These are phyloP conservation scores for Caloboletus inedulis DNA, from an alignment of 1,284 basidiomycete genomes.

Conservation along the genomic window DNA sequence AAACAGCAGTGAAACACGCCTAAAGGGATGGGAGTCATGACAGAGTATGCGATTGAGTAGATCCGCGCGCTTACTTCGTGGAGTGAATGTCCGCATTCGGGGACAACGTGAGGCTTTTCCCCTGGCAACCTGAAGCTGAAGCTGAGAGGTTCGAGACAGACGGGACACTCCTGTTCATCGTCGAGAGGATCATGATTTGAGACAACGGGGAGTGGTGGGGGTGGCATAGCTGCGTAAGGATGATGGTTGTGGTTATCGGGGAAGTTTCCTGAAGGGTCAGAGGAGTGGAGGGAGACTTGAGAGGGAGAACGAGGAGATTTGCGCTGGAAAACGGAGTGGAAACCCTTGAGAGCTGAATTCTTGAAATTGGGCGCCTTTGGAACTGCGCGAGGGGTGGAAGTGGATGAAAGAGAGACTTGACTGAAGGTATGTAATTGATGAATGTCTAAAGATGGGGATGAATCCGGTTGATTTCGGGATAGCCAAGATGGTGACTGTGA, in stretches of 20 bases:
- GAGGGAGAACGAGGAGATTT: constrained; percentile 33
- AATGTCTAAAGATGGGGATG: constrained; percentile 20
- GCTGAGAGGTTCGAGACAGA: constrained; percentile 86
- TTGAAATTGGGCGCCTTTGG: constrained; percentile 35
- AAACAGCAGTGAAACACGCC: constrained; percentile 95
- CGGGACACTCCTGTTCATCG: constrained; percentile 84
- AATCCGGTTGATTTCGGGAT: constrained; percentile 18
- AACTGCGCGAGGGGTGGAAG: constrained; percentile 40
- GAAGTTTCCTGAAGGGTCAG: constrained; percentile 27
- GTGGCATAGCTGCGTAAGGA: constrained; percentile 53
- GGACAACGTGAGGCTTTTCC: constrained; percentile 95
- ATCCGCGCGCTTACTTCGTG: constrained; percentile 68
- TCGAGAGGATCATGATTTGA: constrained; percentile 59
- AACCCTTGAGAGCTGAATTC: constrained; percentile 24
- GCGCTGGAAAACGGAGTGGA: constrained; percentile 41
- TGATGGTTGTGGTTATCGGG: constrained; percentile 22
- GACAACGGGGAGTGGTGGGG: constrained; percentile 64
- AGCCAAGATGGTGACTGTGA: constrained; percentile 22
- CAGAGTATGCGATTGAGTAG: not conserved
- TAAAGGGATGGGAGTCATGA: constrained; percentile 31
- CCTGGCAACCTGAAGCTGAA: constrained; percentile 86
- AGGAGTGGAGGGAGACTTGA: constrained; percentile 36
- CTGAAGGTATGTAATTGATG: constrained; percentile 25
- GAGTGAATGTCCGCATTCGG: constrained; percentile 94
- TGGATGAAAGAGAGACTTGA: constrained; percentile 43